Evolutionary conservation across 129 eudicot species (phyloP).

Genomic region (Flaveria robusta): DNA sequence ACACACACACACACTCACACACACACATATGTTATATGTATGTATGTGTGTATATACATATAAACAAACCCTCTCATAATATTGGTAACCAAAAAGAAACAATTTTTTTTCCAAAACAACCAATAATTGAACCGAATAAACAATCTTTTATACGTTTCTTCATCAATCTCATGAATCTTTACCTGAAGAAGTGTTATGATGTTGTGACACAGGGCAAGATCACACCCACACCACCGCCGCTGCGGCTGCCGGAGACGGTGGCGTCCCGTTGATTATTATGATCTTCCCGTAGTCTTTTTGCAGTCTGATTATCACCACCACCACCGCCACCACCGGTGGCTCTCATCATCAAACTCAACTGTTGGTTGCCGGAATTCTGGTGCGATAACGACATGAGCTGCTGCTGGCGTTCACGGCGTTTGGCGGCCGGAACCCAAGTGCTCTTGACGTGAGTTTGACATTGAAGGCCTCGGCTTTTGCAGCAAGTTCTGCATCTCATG

Average conservation of each 20-base stretch:
- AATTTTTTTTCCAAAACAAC: neutral
- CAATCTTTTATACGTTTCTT: neutral
- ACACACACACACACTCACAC: neutral
- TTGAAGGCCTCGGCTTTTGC: slow-evolving; percentile 71
- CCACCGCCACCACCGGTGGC: slow-evolving; percentile 27
- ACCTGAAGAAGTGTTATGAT: slow-evolving; percentile 41
- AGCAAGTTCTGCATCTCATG: slow-evolving; percentile 83
- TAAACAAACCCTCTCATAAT: slow-evolving; percentile 27
- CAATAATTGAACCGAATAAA: slow-evolving; percentile 38
- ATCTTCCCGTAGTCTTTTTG: slow-evolving; percentile 53
- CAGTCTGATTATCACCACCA: slow-evolving; percentile 23
- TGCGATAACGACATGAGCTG: slow-evolving; percentile 40
- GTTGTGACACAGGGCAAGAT: slow-evolving; percentile 36
- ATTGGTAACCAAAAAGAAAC: slow-evolving; percentile 27
- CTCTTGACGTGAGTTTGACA: slow-evolving; percentile 86
- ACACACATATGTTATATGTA: neutral
- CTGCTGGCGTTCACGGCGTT: slow-evolving; percentile 75
- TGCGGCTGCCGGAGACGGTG: slow-evolving; percentile 22
- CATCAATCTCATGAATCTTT: slow-evolving; percentile 18
- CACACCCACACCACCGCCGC: slow-evolving; percentile 30
- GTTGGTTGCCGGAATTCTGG: slow-evolving; percentile 37
- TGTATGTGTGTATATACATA: neutral
- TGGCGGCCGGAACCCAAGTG: slow-evolving; percentile 97
- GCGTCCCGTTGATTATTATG: slow-evolving; percentile 17
- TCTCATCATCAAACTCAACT: slow-evolving; percentile 44